phyloP scores from a whole-genome alignment of 805 yeast genomes.

The Lipomyces starkeyi region DNA sequence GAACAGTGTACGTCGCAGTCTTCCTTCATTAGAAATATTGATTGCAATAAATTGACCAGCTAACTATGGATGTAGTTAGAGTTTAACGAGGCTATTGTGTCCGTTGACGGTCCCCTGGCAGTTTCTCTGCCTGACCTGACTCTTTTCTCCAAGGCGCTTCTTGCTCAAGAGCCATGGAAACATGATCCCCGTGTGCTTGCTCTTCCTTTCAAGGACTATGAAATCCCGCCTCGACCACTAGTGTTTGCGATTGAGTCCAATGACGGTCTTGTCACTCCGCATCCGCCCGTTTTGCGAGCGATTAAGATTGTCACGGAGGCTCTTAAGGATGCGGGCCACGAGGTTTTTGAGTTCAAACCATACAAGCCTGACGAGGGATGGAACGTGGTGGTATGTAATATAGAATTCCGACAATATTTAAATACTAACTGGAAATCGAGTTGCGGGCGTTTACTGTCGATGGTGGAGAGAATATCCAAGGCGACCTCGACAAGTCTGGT shows the following conservation, averaged over 20 bases:
- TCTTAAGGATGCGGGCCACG: conserved; percentile 52
- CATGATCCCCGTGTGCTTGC: conserved; percentile 51
- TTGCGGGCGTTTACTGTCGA: conserved; percentile 37
- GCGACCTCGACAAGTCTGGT: conserved; percentile 36
- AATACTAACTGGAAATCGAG: neutral
- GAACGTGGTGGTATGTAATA: conserved; percentile 11
- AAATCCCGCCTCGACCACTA: conserved; percentile 47
- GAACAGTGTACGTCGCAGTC: conserved; percentile 29
- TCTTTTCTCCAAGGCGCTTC: conserved; percentile 53
- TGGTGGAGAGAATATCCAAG: conserved; percentile 36
- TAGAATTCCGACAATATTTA: neutral
- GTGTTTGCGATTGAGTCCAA: conserved; percentile 52
- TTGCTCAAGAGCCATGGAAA: conserved; percentile 51
- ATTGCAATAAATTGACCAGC: conserved; percentile 18
- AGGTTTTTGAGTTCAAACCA: conserved; percentile 56
- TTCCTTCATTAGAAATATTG: conserved; percentile 30
- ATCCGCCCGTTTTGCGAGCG: conserved; percentile 58
- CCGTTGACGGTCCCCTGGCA: conserved; percentile 63
- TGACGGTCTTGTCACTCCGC: conserved; percentile 56
- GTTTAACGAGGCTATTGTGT: conserved; percentile 50
- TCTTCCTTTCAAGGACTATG: conserved; percentile 48
- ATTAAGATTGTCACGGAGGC: conserved; percentile 46
- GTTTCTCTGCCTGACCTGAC: conserved; percentile 58
- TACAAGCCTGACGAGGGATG: conserved; percentile 38
- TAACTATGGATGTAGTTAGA: conserved; percentile 43